Conservation (phyloP, 1,284 basidiomycete species). For the Ceratobasidium theobromae region DNA sequence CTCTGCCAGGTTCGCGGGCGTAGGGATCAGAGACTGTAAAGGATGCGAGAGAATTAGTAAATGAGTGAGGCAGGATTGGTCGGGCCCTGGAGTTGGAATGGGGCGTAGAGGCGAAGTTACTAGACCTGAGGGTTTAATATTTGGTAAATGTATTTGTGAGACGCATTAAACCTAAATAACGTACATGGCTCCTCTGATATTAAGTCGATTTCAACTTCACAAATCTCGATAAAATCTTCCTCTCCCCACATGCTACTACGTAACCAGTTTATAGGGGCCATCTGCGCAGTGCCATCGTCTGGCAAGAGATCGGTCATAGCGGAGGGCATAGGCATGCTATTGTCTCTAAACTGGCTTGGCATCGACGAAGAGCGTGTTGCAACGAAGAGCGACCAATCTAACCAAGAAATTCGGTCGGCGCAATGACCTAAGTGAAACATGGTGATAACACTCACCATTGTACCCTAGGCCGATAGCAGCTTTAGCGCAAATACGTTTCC, state of each 20-base stretch:
- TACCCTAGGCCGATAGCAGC: conserved; percentile 67
- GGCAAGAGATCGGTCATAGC: conserved; percentile 37
- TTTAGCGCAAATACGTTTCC: conserved; percentile 53
- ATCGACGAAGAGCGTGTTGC: conserved; percentile 61
- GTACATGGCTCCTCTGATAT: conserved; percentile 51
- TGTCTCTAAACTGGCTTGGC: conserved; percentile 42
- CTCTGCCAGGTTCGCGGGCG: neutral
- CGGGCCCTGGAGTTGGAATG: conserved; percentile 43
- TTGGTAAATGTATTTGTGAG: conserved; percentile 35
- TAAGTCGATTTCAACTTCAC: conserved; percentile 57
- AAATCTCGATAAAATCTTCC: conserved; percentile 60
- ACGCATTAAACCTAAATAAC: conserved; percentile 26
- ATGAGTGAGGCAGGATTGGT: conserved; percentile 47
- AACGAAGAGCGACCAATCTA: conserved; percentile 62
- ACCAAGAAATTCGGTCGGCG: neutral
- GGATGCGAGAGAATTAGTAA: conserved; percentile 52
- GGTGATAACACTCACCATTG: conserved; percentile 50
- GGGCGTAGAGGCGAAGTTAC: conserved; percentile 52
- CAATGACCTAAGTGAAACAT: neutral
- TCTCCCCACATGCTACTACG: conserved; percentile 64
- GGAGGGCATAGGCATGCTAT: conserved; percentile 38
- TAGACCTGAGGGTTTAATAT: conserved; percentile 43
- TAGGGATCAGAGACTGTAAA: neutral
- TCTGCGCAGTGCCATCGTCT: conserved; percentile 51
- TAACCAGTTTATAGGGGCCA: conserved; percentile 47